phyloP scores from a whole-genome alignment of 202 grass and related monocot species.

The Hordeum pubiflorum region DNA sequence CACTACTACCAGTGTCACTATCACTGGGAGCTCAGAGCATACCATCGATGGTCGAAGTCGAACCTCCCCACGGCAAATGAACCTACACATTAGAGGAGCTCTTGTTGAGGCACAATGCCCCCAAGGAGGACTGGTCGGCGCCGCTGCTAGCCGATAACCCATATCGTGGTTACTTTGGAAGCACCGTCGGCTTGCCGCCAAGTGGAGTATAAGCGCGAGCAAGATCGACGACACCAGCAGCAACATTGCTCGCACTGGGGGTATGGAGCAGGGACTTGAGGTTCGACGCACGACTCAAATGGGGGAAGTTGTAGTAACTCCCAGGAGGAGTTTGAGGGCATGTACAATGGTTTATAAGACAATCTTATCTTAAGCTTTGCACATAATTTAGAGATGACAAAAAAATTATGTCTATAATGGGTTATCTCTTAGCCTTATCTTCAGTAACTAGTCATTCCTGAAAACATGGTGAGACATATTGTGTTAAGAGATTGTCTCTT shows the following conservation, averaged over 20 bases:
- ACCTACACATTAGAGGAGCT: background rate
- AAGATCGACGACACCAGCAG: constrained; percentile 15
- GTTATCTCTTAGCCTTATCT: too few species aligned
- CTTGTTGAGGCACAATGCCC: constrained; percentile 14
- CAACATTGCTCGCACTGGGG: constrained; percentile 23
- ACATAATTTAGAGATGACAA: too few species aligned
- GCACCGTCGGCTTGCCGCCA: background rate
- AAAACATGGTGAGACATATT: too few species aligned
- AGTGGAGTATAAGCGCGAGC: background rate
- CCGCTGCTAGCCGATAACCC: constrained; percentile 15
- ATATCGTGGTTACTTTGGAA: constrained; percentile 29
- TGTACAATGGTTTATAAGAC: too few species aligned
- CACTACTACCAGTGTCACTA: background rate
- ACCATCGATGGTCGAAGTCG: constrained; percentile 18
- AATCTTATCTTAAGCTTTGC: too few species aligned
- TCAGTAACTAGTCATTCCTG: too few species aligned
- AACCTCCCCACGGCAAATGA: constrained; percentile 11
- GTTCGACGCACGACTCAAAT: constrained; percentile 17
- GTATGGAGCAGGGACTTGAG: constrained; percentile 26
- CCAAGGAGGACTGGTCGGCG: constrained; percentile 28
- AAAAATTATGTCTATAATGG: too few species aligned
- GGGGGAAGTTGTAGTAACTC: constrained; percentile 16
- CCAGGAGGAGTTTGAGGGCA: constrained; percentile 30
- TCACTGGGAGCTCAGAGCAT: background rate
- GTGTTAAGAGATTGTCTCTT: too few species aligned